Base-by-base conservation (phyloP, 2,329 filamentous ascomycete species). In the Mollisia scopiformis region DNA sequence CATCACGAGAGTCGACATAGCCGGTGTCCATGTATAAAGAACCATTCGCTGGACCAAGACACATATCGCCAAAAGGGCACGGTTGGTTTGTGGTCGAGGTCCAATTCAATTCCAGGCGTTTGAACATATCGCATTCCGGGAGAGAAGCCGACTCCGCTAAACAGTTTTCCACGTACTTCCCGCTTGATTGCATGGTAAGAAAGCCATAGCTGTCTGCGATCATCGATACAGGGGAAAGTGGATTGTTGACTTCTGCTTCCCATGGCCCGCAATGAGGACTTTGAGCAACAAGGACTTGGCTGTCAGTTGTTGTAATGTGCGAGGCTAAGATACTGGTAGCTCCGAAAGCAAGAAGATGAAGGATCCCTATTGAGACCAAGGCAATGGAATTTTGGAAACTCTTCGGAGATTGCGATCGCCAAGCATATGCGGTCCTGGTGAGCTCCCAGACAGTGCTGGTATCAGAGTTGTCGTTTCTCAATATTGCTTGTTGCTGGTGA, bases 401-500 rank as follows among this genome's bases (percentile, higher is more conserved):
- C 19, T n/a, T 16, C 37, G 37, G 37, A 13, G 19, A n/a, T 4
- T n/a, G 7, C 14, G 14, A n/a, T 39, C 37, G n/a, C 37, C 37
- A 39, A n/a, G 37, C 37, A 14, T n/a, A 39, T 3, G 14, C 19
- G 19, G 19, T 39, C 16, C 19, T 14, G 37, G 19, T 39, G 37
- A 39, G 37, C 7, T 39, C 19, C 6, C 37, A 2, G 19, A n/a
- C 37, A 16, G n/a, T 39, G 7, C 19, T 14, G 37, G 19, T 39
- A n/a, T 14, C 6, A 14, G 14, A 14, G 7, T n/a, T n/a, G 37
- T 6, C 19, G 30, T 63, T 60, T 25, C 47, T 21, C 2, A 60
- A 43, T 7, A 58, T 30, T 1, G 31, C 37, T 37, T 63, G 57
- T 28, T 60, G 57, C 27, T 60, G 61, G 46, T 54, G 51, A 47